These are phyloP conservation scores for Coemansia sp. DNA, from an alignment of 192 early-diverging fungal species.

Conservation along the genomic window DNA sequence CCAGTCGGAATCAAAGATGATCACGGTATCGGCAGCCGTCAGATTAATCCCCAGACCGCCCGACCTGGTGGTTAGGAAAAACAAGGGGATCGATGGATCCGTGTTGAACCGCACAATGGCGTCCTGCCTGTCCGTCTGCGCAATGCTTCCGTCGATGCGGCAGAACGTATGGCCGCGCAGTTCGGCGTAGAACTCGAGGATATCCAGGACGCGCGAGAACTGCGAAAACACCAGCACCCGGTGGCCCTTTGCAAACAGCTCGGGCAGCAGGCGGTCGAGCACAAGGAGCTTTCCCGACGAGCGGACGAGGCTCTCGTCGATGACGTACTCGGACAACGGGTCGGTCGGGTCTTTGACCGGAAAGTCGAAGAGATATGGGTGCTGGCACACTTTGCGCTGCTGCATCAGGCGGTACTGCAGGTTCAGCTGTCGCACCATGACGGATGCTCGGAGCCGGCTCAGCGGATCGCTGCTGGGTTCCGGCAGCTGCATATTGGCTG, in stretches of 20 bases:
- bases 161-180: constrained; percentile 78
- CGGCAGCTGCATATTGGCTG: too few relatives aligned
- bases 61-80: constrained; percentile 91
- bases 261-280: constrained; percentile 76
- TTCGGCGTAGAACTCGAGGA: constrained; percentile 86
- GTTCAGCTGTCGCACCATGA: constrained; percentile 64
- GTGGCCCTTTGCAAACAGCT: constrained; percentile 76
- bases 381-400: constrained; percentile 93
- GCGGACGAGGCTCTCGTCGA: constrained; percentile 60
- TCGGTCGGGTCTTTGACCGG: constrained; percentile 56
- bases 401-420: constrained; percentile 84
- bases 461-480: constrained; percentile 29
- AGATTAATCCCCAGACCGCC: constrained; percentile 97
- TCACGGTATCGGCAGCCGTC: constrained; percentile 93
- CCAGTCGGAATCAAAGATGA: constrained; percentile 96
- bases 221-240: constrained; percentile 95
- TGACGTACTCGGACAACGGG: constrained; percentile 59
- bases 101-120: constrained; percentile 56
- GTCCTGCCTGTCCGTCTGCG: constrained; percentile 75
- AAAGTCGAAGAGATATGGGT: constrained; percentile 90
- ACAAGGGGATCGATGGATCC: constrained; percentile 57
- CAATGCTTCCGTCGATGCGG: constrained; percentile 84
- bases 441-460: constrained; percentile 18
- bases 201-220: constrained; percentile 84
- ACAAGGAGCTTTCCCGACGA: constrained; percentile 86